Percentiles rank a stretch among this genome's conserved stretches.
Conservation (phyloP, 129 eudicot genomes). For the Saposhnikovia divaricata region DNA sequence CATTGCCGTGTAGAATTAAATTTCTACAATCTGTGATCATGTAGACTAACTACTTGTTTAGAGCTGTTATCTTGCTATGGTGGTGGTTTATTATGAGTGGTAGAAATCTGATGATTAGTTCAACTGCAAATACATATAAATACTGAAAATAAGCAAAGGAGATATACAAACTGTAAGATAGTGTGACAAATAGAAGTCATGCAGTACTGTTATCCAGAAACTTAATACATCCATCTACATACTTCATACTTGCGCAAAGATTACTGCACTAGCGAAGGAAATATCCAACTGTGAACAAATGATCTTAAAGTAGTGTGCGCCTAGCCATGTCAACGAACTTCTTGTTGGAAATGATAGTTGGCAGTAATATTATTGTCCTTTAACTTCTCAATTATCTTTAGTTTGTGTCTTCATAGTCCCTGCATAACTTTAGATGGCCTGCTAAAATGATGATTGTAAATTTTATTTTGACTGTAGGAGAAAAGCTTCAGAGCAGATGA, state of each 20-base stretch:
- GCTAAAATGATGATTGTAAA: conserved; percentile 16
- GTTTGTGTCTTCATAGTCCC: not conserved
- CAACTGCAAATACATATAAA: not conserved
- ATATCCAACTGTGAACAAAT: not conserved
- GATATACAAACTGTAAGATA: not conserved
- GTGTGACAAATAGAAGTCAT: not conserved
- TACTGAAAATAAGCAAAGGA: not conserved
- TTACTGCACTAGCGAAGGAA: not conserved
- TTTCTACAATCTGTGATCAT: not conserved
- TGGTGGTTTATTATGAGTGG: not conserved
- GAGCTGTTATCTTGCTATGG: not conserved
- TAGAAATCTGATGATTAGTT: not conserved
- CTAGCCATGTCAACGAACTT: not conserved
- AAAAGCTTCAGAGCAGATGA: conserved; percentile 66
- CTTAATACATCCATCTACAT: not conserved
- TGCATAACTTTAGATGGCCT: conserved; percentile 4
- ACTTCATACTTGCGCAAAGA: not conserved
- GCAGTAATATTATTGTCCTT: not conserved
- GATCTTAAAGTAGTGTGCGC: not conserved
- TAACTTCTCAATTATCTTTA: not conserved
- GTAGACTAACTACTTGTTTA: not conserved
- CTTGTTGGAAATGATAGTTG: not conserved
- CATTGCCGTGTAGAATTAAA: not conserved
- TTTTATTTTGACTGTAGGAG: conserved; percentile 28
- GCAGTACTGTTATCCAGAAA: not conserved